phyloP scores from a whole-genome alignment of 345 rosid species.

The Turnera subulata region DNA sequence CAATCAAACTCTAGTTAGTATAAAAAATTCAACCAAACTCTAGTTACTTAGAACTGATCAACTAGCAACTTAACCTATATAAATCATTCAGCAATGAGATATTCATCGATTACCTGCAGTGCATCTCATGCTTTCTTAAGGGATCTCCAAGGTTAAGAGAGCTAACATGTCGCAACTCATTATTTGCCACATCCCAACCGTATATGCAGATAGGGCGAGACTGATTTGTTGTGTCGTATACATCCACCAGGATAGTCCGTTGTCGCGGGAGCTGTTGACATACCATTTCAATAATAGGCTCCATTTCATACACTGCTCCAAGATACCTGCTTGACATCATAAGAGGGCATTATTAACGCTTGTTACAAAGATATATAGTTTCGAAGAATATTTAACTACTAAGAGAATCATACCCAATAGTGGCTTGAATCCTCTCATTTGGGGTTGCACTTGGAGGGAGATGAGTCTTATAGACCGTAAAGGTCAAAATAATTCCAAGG shows the following conservation, averaged over 20 bases:
- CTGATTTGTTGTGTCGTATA: constrained; percentile 63
- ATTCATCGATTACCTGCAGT: constrained; percentile 63
- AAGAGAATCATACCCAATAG: constrained; percentile 63
- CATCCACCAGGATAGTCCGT: constrained; percentile 87
- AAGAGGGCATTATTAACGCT: constrained; percentile 6
- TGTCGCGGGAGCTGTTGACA: constrained; percentile 95
- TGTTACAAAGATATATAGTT: not conserved
- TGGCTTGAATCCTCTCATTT: constrained; percentile 70
- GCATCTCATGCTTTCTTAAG: constrained; percentile 89
- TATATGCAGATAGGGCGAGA: constrained; percentile 90
- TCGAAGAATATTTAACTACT: too few relatives aligned
- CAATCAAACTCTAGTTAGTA: not conserved
- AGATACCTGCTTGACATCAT: constrained; percentile 64
- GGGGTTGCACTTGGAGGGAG: constrained; percentile 81
- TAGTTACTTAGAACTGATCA: constrained; percentile 2
- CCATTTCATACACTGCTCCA: constrained; percentile 88
- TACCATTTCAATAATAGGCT: constrained; percentile 84
- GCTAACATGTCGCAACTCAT: constrained; percentile 59
- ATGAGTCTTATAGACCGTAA: constrained; percentile 80
- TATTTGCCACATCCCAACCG: constrained; percentile 59
- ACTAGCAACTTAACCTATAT: not conserved
- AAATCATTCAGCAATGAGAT: constrained; percentile 1
- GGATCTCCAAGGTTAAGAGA: constrained; percentile 89
- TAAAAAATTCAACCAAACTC: too few relatives aligned
- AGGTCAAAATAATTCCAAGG: constrained; percentile 93